Evolutionary conservation across 768 basidiomycete species (phyloP).

Genomic region (Trametes cingulata): DNA sequence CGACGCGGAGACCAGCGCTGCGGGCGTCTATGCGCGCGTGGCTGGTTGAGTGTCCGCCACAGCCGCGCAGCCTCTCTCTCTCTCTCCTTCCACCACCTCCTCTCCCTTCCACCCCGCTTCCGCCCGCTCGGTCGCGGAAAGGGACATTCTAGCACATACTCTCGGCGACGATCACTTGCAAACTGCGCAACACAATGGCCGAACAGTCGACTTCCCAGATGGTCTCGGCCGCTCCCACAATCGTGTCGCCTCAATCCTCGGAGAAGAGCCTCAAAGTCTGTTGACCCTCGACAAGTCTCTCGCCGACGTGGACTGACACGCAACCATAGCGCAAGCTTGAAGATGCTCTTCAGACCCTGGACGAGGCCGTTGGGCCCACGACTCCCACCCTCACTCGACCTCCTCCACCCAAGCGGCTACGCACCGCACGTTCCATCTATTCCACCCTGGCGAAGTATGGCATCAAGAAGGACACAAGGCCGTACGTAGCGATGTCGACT

Average conservation of each 20-base stretch:
- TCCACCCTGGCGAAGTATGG: constrained; percentile 80
- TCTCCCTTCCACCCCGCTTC: not conserved
- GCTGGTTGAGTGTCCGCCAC: constrained; percentile 4
- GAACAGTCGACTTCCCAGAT: constrained; percentile 11
- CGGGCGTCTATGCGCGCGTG: constrained; percentile 5
- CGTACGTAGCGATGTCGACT: constrained; percentile 27
- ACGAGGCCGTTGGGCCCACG: constrained; percentile 55
- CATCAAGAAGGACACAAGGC: constrained; percentile 51
- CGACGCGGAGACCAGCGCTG: not conserved
- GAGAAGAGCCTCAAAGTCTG: constrained; percentile 28
- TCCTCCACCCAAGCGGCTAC: constrained; percentile 54
- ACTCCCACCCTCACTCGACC: constrained; percentile 31
- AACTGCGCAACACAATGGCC: not conserved
- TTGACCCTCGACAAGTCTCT: not conserved
- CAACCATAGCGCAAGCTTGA: constrained; percentile 69
- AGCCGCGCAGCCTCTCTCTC: constrained; percentile 8
- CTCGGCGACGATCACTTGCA: not conserved
- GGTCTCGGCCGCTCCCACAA: constrained; percentile 5
- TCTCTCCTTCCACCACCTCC: constrained; percentile 7
- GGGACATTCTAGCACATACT: not conserved
- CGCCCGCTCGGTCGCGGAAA: not conserved
- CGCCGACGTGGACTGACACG: constrained; percentile 21
- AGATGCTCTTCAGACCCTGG: constrained; percentile 73
- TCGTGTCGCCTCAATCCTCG: constrained; percentile 1
- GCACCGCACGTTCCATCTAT: constrained; percentile 62